Conservation (phyloP, 441 rosid genomes). For the Francoa sonchifolia region DNA sequence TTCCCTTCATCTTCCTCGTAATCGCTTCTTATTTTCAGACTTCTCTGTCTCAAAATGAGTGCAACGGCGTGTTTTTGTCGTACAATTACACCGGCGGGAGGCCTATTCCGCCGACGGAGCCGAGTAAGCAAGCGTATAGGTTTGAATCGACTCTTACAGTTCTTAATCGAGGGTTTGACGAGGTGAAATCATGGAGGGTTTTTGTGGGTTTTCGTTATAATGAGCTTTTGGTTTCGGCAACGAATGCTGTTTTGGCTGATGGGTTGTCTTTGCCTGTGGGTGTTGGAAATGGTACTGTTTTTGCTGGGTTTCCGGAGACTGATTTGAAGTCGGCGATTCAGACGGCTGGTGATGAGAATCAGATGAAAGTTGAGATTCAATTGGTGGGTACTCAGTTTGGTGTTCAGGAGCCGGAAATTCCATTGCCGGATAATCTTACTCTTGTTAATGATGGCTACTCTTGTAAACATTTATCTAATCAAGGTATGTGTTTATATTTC, state of each 20-base stretch:
- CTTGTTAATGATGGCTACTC: slow-evolving; percentile 74
- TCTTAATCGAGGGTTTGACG: slow-evolving; percentile 56
- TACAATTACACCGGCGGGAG: slow-evolving; percentile 40
- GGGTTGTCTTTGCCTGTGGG: slow-evolving; percentile 46
- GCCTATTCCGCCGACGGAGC: slow-evolving; percentile 45
- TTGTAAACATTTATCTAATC: slow-evolving; percentile 34
- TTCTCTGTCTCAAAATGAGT: no score
- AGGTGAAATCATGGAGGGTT: slow-evolving; percentile 63
- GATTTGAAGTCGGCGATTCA: slow-evolving; percentile 78
- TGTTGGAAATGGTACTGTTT: slow-evolving; percentile 66
- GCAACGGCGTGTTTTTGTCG: slow-evolving; percentile 63
- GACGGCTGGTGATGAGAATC: slow-evolving; percentile 77
- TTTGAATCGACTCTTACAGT: slow-evolving; percentile 66
- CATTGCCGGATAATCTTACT: slow-evolving; percentile 49
- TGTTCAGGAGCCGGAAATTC: slow-evolving; percentile 40
- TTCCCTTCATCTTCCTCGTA: no score
- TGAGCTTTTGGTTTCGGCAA: slow-evolving; percentile 63
- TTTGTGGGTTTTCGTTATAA: slow-evolving; percentile 57
- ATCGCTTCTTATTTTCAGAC: no score
- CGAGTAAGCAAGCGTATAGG: slow-evolving; percentile 53
- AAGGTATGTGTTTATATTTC: slow-evolving; percentile 28
- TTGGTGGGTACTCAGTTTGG: slow-evolving; percentile 87
- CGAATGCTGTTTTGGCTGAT: slow-evolving; percentile 58
- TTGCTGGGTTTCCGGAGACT: slow-evolving; percentile 65
- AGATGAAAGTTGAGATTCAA: slow-evolving; percentile 61